A percentile compares a stretch with the other conserved stretches of the same genome.
phyloP scores from a whole-genome alignment of 1,284 basidiomycete species.

The Naganishia albida region DNA sequence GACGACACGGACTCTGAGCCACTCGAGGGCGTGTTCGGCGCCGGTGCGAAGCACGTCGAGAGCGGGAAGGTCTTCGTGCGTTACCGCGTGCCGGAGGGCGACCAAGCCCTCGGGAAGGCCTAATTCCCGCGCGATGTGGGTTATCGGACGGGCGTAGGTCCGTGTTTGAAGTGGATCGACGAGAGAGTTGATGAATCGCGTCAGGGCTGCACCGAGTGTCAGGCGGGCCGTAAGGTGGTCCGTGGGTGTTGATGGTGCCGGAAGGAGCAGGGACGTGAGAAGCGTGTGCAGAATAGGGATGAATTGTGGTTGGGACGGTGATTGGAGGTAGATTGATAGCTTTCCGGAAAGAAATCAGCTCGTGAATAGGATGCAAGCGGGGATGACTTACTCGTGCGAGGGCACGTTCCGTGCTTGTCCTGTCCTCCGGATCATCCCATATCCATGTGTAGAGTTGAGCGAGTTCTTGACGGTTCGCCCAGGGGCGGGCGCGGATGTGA shows the following conservation, averaged over 20 bases:
- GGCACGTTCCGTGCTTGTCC: slow-evolving; percentile 62
- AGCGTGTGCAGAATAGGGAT: slow-evolving; percentile 60
- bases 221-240: slow-evolving; percentile 57
- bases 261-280: slow-evolving; percentile 63
- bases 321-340: slow-evolving; percentile 70
- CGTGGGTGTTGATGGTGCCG: slow-evolving; percentile 59
- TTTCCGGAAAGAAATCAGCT: slow-evolving; percentile 19
- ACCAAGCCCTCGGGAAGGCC: slow-evolving; percentile 86
- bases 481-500: slow-evolving; percentile 60
- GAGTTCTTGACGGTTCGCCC: slow-evolving; percentile 72
- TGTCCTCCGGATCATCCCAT: slow-evolving; percentile 67
- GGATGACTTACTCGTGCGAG: slow-evolving; percentile 66
- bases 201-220: slow-evolving; percentile 67
- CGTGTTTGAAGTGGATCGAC: slow-evolving; percentile 92
- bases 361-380: not conserved
- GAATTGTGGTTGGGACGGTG: slow-evolving; percentile 73
- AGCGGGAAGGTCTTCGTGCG: slow-evolving; percentile 92
- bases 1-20: slow-evolving; percentile 71
- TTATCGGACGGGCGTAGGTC: slow-evolving; percentile 77
- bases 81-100: slow-evolving; percentile 90
- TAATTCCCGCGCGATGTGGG: slow-evolving; percentile 80
- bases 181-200: slow-evolving; percentile 88
- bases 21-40: slow-evolving; percentile 64
- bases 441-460: slow-evolving; percentile 79
- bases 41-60: slow-evolving; percentile 76